Evolutionary conservation across 345 rosid genomes (phyloP), one percentile per base, ranked within the genome.

Genomic region (Alliaria petiolata): DNA sequence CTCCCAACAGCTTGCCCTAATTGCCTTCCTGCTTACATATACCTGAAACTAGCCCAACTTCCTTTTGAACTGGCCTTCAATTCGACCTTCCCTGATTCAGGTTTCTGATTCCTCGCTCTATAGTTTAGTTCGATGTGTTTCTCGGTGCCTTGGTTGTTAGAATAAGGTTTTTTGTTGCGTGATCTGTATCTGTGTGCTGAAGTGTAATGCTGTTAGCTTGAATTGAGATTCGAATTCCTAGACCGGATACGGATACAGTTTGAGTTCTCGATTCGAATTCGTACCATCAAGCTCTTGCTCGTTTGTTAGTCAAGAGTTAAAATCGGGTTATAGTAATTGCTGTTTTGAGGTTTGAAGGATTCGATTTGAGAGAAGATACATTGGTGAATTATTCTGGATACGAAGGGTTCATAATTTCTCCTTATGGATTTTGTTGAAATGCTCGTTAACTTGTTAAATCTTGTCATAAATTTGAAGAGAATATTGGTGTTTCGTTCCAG

Each of bases 1-100:
- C 90, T 95, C 72, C 99, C 96, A 10, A 95, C 96, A 8, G 91
- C 90, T 13, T 95, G 98, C 83, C 96, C 99, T 65, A 70, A 63
- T 77, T 95, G 98, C 73, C 84, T 95, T 64, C 98, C 99, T 9
- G 87, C 82, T 81, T 91, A 79, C 85, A 74, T 87, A 30, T 89
- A 93, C 79, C 90, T 95, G 83, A 91, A 86, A 68, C 49, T 95
- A 33, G 85, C 98, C 22, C 75, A 80, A 12, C 58, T 82, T 65
- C 88, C 96, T 64, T 95, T 95, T 52, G 77, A 69, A 40, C 56
- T 89, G 28, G 84, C 72, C 12, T 86, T 87, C 90, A 89, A 91
- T 66, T 79, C 85, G 14, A 80, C 68, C 55, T 84, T 68, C 72
- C 99, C 98, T 6, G 99, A 95, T 84, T 89, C 98, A 57, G 99